Base-by-base conservation (phyloP, 768 basidiomycete genomes). In the Coprinopsis marcescibilis region DNA sequence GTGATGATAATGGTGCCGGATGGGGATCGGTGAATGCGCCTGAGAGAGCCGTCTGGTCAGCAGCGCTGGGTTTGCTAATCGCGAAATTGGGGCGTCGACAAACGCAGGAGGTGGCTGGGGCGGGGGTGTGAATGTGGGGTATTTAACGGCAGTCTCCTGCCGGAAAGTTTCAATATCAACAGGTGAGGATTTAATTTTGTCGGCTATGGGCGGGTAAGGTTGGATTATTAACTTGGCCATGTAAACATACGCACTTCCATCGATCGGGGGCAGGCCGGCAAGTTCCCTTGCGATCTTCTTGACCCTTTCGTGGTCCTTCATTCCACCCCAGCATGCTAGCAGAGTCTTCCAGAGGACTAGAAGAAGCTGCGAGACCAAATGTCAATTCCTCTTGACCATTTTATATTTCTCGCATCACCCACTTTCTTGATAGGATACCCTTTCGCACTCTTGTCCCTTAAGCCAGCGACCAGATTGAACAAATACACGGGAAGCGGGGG, bases 361-460 rank as follows among this genome's bases (percentile, higher is more conserved):
- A 11, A 99, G 77, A 2, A 97, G 80, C 94, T 96, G 55, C 29
- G 20, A 40, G 19, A 19, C 24, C 24, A 12, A 10, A 25, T 17
- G 14, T 34, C 17, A 51, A n/a, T 27, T 19, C n/a, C 26, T 48
- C 23, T 11, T 24, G 32, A 35, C 29, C 29, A n/a, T n/a, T 43
- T 20, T 38, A 30, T 10, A 30, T 37, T 30, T 25, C 52, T 39
- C 44, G 33, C 46, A 45, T 50, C 45, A 50, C 62, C 17, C 43
- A 89, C 93, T 78, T 97, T 97, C 69, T 98, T 99, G 56, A 96
- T 88, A 0, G 96, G 96, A 65, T 96, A 99, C 4, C 90, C 90
- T 59, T 89, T 93, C 2, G 91, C 87, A 59, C 86, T 88, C 68
- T 92, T 91, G 62, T 98, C 95, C 54, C 90, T 83, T 33, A 97